Percentiles rank a stretch among this genome's conserved stretches.
Conservation (phyloP, 2,329 filamentous ascomycete genomes). For the Aotearoamyces nothofagi region DNA sequence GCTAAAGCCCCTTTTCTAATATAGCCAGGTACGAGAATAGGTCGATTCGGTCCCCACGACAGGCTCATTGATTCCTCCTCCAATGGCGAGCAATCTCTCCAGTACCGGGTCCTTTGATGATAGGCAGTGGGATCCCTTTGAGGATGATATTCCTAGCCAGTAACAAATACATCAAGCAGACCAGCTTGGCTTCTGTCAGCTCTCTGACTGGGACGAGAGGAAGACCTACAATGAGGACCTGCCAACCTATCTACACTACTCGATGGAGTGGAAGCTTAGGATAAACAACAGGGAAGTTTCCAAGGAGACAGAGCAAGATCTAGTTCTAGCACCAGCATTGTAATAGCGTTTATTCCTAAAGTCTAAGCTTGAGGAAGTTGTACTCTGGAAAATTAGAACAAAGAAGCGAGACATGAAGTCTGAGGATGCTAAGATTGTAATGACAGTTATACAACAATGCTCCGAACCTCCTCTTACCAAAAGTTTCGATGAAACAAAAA, state of each 20-base stretch:
- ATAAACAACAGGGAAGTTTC: constrained; percentile 5
- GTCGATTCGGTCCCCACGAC: no score
- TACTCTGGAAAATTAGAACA: constrained; percentile 5
- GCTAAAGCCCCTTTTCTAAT: no score
- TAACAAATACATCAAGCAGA: constrained; percentile 5
- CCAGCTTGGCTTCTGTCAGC: constrained; percentile 7
- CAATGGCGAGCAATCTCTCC: no score
- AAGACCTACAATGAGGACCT: constrained; percentile 6
- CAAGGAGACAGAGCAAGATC: constrained; percentile 7
- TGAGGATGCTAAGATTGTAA: constrained; percentile 7
- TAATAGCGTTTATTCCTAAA: constrained; percentile 6
- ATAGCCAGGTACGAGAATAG: no score
- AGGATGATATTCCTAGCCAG: no score
- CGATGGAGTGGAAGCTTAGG: constrained; percentile 7
- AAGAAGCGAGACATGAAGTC: constrained; percentile 6
- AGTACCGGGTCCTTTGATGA: no score
- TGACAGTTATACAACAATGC: constrained; percentile 6
- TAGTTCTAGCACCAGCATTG: constrained; percentile 7
- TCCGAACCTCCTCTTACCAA: constrained; percentile 3
- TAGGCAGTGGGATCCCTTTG: no score
- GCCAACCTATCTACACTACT: constrained; percentile 6
- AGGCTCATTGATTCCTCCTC: no score
- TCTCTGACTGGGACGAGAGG: constrained; percentile 5
- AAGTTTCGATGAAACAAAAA: constrained; percentile 6
- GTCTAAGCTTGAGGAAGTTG: constrained; percentile 7